Base-by-base conservation (phyloP, 441 rosid species). In the Hura crepitans region DNA sequence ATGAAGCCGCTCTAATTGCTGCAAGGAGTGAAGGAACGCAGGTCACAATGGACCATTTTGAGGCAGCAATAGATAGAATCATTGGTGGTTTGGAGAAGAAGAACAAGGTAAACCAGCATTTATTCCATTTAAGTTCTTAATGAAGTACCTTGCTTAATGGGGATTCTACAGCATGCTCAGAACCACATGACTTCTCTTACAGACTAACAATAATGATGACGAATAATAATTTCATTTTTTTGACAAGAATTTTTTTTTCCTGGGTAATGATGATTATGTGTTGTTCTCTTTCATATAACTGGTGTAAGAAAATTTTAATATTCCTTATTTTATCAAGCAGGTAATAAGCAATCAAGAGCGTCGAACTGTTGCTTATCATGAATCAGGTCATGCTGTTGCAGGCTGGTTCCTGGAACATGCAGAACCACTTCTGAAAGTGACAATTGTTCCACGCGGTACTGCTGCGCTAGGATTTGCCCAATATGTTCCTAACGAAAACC, bases 31-130 rank as follows among this genome's bases (percentile, higher is more conserved):
- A 87, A 72, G 70, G 79, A 62, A 28, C 75, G 1, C 74, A 62
- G 78, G 78, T 89, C 54, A 81, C 80, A 0, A 83, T 84, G 86
- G 86, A 85, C 12, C 84, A 89, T 73, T 87, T 89, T 79, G 92
- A 85, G 83, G 81, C 89, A 30, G 92, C 92, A 39, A 84, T 87
- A 39, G 92, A 89, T 72, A 73, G 89, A 74, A 75, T 87, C 30
- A 85, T 85, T 37, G 95, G 90, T 54, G 92, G 95, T 66, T 74
- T 89, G 78, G 95, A 89, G 78, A 87, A 87, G 81, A 89, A 84
- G 79, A 87, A 89, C 59, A 85, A 68, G 92, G 89, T 85, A 72
- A 79, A 5, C 51, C 37, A 39, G 61, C 15, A 55, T 39, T 56
- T 42, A 12, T 25, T 57, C 59, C 13, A 47, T 27, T 39, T 35